These are phyloP conservation scores for Dryas drummondii DNA, from an alignment of 306 rosid species.

Conservation along the genomic window DNA sequence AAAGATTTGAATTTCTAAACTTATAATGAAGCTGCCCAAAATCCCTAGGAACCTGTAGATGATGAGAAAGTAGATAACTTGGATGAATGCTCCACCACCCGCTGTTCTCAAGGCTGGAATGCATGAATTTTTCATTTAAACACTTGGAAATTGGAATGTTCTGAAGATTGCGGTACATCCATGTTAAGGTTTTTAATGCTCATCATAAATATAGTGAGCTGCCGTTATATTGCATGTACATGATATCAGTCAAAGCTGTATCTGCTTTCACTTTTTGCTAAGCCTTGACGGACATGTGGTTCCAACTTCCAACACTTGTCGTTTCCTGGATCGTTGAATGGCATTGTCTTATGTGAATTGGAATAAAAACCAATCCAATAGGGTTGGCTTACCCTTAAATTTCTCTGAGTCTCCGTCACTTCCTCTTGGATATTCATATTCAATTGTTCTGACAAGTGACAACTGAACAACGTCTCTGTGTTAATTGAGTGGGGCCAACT, in stretches of 20 bases:
- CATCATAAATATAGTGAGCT: background rate
- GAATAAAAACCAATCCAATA: constrained; percentile 10
- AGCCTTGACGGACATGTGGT: background rate
- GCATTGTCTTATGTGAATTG: constrained; percentile 13
- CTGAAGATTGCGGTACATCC: background rate
- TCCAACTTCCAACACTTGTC: constrained; percentile 12
- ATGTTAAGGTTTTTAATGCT: background rate
- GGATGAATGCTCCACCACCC: background rate
- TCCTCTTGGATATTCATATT: background rate
- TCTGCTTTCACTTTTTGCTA: background rate
- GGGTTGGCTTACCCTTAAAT: constrained; percentile 15
- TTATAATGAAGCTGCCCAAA: background rate
- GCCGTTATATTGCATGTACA: background rate
- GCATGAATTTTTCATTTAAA: background rate
- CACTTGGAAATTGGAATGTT: background rate
- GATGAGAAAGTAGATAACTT: background rate
- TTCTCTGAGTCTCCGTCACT: background rate
- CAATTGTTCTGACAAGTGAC: background rate
- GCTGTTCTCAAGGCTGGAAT: background rate
- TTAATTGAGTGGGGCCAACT: background rate
- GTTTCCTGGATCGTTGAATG: background rate
- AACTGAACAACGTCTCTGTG: background rate
- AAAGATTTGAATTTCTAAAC: background rate
- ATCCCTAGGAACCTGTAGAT: background rate
- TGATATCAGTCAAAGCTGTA: background rate